These are phyloP conservation scores for Acorus calamus DNA, from an alignment of 106 monocot species.

Conservation along the genomic window DNA sequence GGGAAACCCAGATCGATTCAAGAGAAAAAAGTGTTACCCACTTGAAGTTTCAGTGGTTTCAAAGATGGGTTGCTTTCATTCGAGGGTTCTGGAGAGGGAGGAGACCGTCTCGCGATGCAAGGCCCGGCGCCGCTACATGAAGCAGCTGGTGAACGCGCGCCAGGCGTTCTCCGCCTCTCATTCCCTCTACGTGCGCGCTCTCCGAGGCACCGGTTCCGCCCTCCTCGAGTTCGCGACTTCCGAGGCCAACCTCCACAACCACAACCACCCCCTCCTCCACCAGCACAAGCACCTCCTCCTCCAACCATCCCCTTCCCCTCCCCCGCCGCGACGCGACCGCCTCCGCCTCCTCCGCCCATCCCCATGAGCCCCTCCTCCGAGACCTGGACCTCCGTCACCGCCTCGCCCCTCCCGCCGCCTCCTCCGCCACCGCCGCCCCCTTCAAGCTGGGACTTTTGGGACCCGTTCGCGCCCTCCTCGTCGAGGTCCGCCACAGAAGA, in stretches of 20 bases:
- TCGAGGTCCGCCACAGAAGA: constrained; percentile 39
- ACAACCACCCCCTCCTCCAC: constrained; percentile 14
- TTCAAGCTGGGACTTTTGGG: constrained; percentile 86
- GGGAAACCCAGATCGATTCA: not conserved
- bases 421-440: constrained; percentile 39
- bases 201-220: constrained; percentile 65
- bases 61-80: constrained; percentile 73
- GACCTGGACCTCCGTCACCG: constrained; percentile 44
- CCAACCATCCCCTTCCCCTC: constrained; percentile 16
- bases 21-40: not conserved
- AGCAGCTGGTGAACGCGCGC: constrained; percentile 56
- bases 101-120: constrained; percentile 79
- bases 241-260: constrained; percentile 31
- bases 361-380: constrained; percentile 28
- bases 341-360: constrained; percentile 21
- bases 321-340: constrained; percentile 16
- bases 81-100: constrained; percentile 42
- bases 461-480: constrained; percentile 61
- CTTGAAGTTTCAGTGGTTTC: not conserved
- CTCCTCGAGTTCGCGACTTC: constrained; percentile 73
- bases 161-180: constrained; percentile 54
- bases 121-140: constrained; percentile 75
- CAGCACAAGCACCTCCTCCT: not conserved
- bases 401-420: constrained; percentile 47
- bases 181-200: constrained; percentile 63